These are phyloP conservation scores for Claviceps purpurea DNA, from an alignment of 2,329 filamentous ascomycete species.

Conservation along the genomic window DNA sequence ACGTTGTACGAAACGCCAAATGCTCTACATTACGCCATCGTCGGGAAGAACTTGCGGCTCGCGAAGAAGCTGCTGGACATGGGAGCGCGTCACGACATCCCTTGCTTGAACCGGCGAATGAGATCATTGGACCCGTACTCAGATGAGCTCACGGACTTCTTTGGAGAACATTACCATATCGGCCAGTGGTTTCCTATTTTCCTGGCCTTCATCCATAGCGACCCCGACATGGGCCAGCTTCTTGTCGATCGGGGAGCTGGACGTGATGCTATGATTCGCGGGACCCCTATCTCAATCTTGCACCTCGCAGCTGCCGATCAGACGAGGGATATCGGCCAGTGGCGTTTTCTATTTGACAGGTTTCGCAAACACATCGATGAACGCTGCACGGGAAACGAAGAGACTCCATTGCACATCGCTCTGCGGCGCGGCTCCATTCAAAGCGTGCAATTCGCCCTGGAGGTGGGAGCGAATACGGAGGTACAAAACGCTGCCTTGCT, in stretches of 20 bases:
- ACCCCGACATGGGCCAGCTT: background rate
- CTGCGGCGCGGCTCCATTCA: background rate
- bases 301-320: background rate
- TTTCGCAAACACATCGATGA: background rate
- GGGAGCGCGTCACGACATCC: background rate
- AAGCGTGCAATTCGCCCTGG: background rate
- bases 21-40: slow-evolving; percentile 1
- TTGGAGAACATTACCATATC: too few species aligned
- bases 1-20: background rate
- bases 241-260: background rate
- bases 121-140: background rate
- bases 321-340: background rate
- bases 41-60: background rate
- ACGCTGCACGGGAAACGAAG: background rate
- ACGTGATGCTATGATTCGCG: background rate
- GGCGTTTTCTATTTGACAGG: background rate
- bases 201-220: background rate
- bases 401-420: background rate
- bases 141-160: background rate
- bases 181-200: slow-evolving; percentile 1
- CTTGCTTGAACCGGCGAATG: background rate
- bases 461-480: background rate
- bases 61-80: background rate
- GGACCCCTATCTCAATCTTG: background rate
- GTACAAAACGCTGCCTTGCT: background rate